Base-by-base conservation (phyloP, 169 alveolate species). In the Plasmodium yoelii region DNA sequence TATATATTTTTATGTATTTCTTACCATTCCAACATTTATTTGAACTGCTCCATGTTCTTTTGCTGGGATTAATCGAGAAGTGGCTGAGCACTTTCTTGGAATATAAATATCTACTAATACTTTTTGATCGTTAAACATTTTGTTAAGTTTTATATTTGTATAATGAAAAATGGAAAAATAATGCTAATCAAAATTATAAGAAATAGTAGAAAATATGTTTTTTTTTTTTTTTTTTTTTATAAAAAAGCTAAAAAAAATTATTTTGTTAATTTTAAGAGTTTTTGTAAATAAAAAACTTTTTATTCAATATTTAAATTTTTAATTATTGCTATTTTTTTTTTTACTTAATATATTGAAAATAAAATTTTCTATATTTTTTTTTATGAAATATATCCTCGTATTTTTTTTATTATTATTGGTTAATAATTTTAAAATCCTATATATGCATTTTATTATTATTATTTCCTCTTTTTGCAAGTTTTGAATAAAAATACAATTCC, bases 11-110 rank as follows among this genome's bases (percentile, higher is more conserved):
- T 34, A 34, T 34, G 42, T 5, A 34, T 0, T 34, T 34, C 7
- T 34, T 90, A 96, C 98, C 92, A 96, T 88, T 51, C 98, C 98
- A 69, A 97, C 94, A 88, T 94, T 97, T 72, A 97, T 93, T 91
- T 97, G 98, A 77, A 97, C 98, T 42, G 98, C 95, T 53, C 99
- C 98, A 87, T 97, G 97, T 94, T 98, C 99, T 93, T 95, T 95
- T 19, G 98, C 96, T 57, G 95, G 95, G 69, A 97, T 88, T 49
- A 97, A 93, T 72, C 97, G 93, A 91, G 97, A 95, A 74, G 99
- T 97, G 71, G 98, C 99, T 47, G 98, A 96, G 94, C 99, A 97
- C 91, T 96, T 97, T 92, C 99, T 95, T 69, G 99, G 99, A 82
- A 97, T 96, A 94, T 97, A 97, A 67, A 97, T 93, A 93, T 98